phyloP scores from a whole-genome alignment of 805 yeast species.

The Lachancea lanzarotensis region DNA sequence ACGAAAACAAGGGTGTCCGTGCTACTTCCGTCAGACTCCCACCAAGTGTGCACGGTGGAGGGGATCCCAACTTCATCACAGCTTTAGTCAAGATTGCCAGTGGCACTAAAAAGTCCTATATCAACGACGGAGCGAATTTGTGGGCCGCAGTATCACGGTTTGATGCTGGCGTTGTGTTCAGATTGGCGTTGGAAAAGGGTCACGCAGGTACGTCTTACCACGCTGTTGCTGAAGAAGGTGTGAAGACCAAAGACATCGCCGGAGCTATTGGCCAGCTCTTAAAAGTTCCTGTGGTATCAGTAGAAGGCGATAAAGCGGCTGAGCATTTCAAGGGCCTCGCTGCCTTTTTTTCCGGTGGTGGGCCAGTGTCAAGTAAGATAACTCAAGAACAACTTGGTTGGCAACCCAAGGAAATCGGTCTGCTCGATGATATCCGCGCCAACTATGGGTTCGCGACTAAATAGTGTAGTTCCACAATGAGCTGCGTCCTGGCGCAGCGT shows the following conservation, averaged over 20 bases:
- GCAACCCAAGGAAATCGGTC: constrained; percentile 18
- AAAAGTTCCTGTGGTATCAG: constrained; percentile 3
- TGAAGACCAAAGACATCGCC: constrained; percentile 25
- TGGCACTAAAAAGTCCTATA: constrained; percentile 30
- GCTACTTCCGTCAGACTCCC: constrained; percentile 26
- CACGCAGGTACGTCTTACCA: constrained; percentile 23
- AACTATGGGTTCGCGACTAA: constrained; percentile 7
- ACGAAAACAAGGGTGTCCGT: constrained; percentile 26
- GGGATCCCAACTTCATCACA: constrained; percentile 27
- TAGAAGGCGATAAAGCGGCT: neutral
- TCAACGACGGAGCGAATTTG: constrained; percentile 31
- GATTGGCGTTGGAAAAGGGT: constrained; percentile 25
- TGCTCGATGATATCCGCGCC: constrained; percentile 22
- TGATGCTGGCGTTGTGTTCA: constrained; percentile 32
- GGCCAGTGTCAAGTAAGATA: constrained; percentile 7
- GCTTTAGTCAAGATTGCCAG: constrained; percentile 27
- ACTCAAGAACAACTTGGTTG: constrained; percentile 25
- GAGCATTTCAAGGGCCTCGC: neutral
- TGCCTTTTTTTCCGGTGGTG: constrained; percentile 3
- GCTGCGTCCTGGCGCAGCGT: too few relatives aligned
- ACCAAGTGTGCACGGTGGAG: constrained; percentile 33
- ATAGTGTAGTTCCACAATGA: too few relatives aligned
- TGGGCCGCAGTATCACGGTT: constrained; percentile 32
- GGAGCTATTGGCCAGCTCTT: constrained; percentile 21
- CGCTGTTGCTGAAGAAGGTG: constrained; percentile 27